Evolutionary conservation across 2,329 filamentous ascomycete species (phyloP).

Genomic region (Sarocladium oryzae): DNA sequence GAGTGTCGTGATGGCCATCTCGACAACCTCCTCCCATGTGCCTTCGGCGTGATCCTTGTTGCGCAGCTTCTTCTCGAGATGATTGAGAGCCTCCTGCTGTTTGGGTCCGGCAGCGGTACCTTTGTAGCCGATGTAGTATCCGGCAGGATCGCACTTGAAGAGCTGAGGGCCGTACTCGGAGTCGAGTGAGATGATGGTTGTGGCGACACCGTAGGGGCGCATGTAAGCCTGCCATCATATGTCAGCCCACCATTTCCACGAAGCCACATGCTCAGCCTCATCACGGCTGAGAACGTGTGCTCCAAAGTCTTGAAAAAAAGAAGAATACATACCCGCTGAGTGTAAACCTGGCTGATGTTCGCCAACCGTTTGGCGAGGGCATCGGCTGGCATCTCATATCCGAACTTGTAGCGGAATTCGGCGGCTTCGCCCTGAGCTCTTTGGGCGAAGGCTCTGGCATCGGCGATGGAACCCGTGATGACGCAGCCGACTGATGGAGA

Average conservation of each 20-base stretch:
- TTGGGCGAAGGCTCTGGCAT: constrained; percentile 88
- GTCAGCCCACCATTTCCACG: constrained; percentile 17
- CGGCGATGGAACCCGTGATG: constrained; percentile 97
- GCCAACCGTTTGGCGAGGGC: constrained; percentile 92
- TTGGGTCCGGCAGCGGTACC: constrained; percentile 95
- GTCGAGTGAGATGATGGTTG: constrained; percentile 90
- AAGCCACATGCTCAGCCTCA: not conserved
- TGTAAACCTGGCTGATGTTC: constrained; percentile 99
- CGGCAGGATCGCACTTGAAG: constrained; percentile 97
- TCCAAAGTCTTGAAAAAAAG: not conserved
- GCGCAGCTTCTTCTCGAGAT: constrained; percentile 99
- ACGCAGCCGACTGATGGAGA: constrained; percentile 95
- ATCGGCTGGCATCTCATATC: constrained; percentile 99
- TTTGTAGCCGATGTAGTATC: constrained; percentile 98
- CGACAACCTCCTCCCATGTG: constrained; percentile 94
- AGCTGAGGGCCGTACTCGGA: constrained; percentile 88
- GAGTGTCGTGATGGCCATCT: constrained; percentile 89
- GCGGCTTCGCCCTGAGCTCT: constrained; percentile 92
- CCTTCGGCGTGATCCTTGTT: constrained; percentile 95
- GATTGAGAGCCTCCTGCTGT: constrained; percentile 97
- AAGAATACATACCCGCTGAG: constrained; percentile 65
- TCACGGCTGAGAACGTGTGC: not conserved
- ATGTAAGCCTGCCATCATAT: constrained; percentile 69
- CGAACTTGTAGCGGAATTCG: constrained; percentile 97
- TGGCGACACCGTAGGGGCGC: constrained; percentile 93